A percentile compares a stretch with the other conserved stretches of the same genome.
These are phyloP conservation scores for Byssothecium circinans DNA, from an alignment of 2,329 filamentous ascomycete genomes.

Conservation along the genomic window DNA sequence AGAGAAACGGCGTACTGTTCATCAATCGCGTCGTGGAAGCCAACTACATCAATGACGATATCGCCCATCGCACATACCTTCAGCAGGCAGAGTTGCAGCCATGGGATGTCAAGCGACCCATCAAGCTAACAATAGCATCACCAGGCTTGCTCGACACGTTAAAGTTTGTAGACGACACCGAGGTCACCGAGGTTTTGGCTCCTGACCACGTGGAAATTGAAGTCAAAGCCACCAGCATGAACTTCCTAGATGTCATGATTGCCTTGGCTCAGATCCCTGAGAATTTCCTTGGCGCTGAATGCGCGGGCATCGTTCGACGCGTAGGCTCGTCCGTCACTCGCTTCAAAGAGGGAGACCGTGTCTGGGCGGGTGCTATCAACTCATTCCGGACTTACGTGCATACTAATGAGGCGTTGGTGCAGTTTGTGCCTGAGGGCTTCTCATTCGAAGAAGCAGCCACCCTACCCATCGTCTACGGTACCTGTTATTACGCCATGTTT, in stretches of 20 bases:
- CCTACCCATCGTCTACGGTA: background rate
- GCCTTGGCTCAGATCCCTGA: slow-evolving; percentile 30
- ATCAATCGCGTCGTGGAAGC: too few relatives aligned
- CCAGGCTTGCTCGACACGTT: background rate
- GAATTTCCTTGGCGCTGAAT: slow-evolving; percentile 13
- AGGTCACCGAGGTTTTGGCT: background rate
- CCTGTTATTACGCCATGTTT: slow-evolving; percentile 17
- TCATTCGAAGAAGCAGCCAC: background rate
- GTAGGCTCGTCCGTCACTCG: background rate
- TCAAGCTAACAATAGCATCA: background rate
- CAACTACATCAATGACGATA: too few relatives aligned
- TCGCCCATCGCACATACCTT: too few relatives aligned
- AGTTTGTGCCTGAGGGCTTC: background rate
- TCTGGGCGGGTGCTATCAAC: slow-evolving; percentile 1
- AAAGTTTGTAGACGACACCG: background rate
- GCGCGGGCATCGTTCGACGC: slow-evolving; percentile 15
- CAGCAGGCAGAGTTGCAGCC: too few relatives aligned
- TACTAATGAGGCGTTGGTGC: background rate
- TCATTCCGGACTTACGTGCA: background rate
- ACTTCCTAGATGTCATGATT: slow-evolving; percentile 19
- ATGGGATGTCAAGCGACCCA: too few relatives aligned
- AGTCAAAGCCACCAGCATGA: slow-evolving; percentile 19
- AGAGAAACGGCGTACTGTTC: too few relatives aligned
- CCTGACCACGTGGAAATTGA: slow-evolving; percentile 20
- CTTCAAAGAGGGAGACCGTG: slow-evolving; percentile 4